phyloP scores from a whole-genome alignment of 768 basidiomycete genomes.

The Tulasnella sp. region DNA sequence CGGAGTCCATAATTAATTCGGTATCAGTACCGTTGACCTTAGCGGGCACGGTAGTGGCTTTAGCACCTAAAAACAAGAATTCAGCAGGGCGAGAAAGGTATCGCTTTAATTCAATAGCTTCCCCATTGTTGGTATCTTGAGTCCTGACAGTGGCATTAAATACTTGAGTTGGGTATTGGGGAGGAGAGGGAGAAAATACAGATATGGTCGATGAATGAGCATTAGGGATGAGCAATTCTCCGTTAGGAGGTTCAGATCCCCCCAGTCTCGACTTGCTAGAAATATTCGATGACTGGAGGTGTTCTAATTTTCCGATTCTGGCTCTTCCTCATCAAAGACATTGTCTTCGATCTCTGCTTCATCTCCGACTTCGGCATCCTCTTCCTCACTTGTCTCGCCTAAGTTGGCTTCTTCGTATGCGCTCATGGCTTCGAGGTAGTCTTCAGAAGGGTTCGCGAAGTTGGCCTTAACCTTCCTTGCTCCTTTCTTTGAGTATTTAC shows the following conservation, averaged over 20 bases:
- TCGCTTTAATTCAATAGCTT: constrained; percentile 30
- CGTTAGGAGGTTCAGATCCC: neutral
- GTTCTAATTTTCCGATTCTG: neutral
- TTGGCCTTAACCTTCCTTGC: constrained; percentile 34
- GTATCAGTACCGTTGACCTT: constrained; percentile 18
- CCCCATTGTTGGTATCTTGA: neutral
- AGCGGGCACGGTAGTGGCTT: constrained; percentile 34
- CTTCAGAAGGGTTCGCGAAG: neutral
- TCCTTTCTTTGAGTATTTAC: constrained; percentile 36
- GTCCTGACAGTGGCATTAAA: neutral
- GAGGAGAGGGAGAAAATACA: neutral
- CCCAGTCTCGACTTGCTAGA: neutral
- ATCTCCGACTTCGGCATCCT: neutral
- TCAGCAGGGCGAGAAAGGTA: constrained; percentile 37
- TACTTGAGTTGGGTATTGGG: neutral
- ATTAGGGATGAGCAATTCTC: neutral
- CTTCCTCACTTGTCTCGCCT: constrained; percentile 16
- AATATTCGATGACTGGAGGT: neutral
- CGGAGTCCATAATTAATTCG: neutral
- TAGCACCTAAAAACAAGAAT: constrained; percentile 38
- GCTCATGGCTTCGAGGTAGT: constrained; percentile 25
- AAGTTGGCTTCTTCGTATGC: constrained; percentile 39
- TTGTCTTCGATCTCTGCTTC: neutral
- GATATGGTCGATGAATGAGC: neutral
- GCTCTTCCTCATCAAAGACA: neutral